These are phyloP conservation scores for Trametes punicea DNA, from an alignment of 768 basidiomycete genomes.

Conservation along the genomic window DNA sequence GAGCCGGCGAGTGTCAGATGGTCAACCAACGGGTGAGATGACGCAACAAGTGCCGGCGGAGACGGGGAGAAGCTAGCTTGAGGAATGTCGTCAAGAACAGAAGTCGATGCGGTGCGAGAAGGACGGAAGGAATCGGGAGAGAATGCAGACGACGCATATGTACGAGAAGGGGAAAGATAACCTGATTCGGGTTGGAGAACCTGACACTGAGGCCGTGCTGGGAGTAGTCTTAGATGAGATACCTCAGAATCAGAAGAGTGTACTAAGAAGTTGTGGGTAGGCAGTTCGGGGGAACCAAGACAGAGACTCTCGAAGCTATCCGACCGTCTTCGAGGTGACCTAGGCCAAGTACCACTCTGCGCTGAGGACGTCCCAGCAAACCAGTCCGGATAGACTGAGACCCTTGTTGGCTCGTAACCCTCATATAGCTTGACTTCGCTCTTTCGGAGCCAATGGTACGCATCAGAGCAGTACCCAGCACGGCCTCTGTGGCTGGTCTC, in stretches of 20 bases:
- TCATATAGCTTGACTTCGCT: too few species aligned
- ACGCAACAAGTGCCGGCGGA: not conserved
- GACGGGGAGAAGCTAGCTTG: slow-evolving; percentile 15
- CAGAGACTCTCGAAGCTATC: not conserved
- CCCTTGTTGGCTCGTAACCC: slow-evolving; percentile 6
- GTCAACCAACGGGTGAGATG: not conserved
- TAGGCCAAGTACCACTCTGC: not conserved
- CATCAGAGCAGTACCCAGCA: not conserved
- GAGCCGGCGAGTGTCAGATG: too few species aligned
- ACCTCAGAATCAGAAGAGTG: not conserved
- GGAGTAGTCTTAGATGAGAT: not conserved
- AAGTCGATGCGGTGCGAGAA: not conserved
- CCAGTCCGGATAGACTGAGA: slow-evolving; percentile 1
- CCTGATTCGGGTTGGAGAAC: not conserved
- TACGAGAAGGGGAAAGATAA: not conserved
- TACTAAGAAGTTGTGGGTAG: not conserved
- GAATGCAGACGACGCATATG: not conserved
- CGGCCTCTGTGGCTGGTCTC: not conserved
- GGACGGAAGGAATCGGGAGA: not conserved
- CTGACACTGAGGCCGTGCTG: not conserved
- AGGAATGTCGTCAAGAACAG: not conserved
- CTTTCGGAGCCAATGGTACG: not conserved
- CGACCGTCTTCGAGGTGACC: not conserved
- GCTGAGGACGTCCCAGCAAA: not conserved
- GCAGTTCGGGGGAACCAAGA: not conserved